phyloP scores from a whole-genome alignment of 2,329 filamentous ascomycete species.

The Fusarium mundagurra region DNA sequence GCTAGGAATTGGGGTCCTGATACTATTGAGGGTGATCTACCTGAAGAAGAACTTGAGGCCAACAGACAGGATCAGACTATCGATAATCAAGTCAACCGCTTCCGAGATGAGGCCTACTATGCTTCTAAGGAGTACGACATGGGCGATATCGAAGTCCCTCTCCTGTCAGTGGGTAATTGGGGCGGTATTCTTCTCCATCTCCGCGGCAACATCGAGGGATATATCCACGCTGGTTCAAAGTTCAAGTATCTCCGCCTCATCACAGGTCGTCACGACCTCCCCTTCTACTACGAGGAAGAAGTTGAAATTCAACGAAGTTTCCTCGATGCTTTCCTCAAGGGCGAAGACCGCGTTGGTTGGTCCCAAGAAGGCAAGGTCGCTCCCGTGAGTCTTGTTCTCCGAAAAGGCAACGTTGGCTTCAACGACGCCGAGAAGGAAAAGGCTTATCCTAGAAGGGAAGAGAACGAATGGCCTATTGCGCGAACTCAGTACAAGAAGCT shows the following conservation, averaged over 20 bases:
- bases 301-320: slow-evolving; percentile 75
- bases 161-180: slow-evolving; percentile 76
- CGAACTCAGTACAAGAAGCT: slow-evolving; percentile 71
- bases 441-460: slow-evolving; percentile 62
- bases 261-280: slow-evolving; percentile 75
- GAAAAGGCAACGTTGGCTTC: slow-evolving; percentile 74
- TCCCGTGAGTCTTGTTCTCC: slow-evolving; percentile 67
- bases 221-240: slow-evolving; percentile 68
- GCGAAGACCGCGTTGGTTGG: slow-evolving; percentile 71
- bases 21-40: slow-evolving; percentile 68
- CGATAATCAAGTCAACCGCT: slow-evolving; percentile 61
- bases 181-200: slow-evolving; percentile 76
- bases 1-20: slow-evolving; percentile 63
- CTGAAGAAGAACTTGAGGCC: slow-evolving; percentile 59
- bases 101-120: slow-evolving; percentile 72
- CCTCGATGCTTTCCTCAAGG: slow-evolving; percentile 76
- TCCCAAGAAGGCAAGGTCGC: slow-evolving; percentile 64
- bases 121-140: slow-evolving; percentile 72
- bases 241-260: slow-evolving; percentile 77
- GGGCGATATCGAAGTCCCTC: slow-evolving; percentile 72
- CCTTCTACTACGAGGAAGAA: slow-evolving; percentile 76
- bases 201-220: slow-evolving; percentile 75
- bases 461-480: slow-evolving; percentile 73
- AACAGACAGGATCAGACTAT: slow-evolving; percentile 60
- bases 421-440: slow-evolving; percentile 71